Conservation (phyloP, 805 yeast genomes). For the Wickerhamiella brachini region DNA sequence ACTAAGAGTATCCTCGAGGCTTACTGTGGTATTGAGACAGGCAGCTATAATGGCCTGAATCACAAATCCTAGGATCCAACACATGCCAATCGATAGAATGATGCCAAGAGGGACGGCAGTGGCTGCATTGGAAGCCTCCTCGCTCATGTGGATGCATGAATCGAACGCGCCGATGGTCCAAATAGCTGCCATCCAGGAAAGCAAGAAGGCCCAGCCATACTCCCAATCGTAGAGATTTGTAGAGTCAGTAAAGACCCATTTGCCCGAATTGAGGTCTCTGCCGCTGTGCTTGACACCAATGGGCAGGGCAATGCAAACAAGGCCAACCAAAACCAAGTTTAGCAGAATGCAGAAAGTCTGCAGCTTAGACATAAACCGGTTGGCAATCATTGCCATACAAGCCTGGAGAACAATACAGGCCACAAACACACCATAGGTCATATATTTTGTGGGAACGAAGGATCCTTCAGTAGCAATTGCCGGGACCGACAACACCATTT, state of each 20-base stretch:
- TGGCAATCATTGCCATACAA: conserved; percentile 40
- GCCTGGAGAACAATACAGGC: conserved; percentile 46
- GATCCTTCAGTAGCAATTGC: conserved; percentile 28
- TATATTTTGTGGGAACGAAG: conserved; percentile 40
- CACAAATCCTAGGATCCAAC: conserved; percentile 46
- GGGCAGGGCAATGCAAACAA: conserved; percentile 52
- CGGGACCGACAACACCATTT: conserved; percentile 24
- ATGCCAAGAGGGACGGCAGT: conserved; percentile 54
- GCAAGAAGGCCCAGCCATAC: conserved; percentile 41
- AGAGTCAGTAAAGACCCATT: conserved; percentile 41
- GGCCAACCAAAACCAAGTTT: conserved; percentile 38
- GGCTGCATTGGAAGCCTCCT: conserved; percentile 52
- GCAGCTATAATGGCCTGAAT: conserved; percentile 41
- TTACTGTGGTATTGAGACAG: conserved; percentile 27
- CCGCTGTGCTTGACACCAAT: conserved; percentile 29
- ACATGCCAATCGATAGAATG: conserved; percentile 39
- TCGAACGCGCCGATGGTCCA: conserved; percentile 72
- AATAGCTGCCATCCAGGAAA: conserved; percentile 49
- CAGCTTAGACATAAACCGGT: conserved; percentile 40
- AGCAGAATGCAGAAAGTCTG: conserved; percentile 45
- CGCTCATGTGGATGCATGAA: conserved; percentile 58
- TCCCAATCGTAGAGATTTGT: conserved; percentile 40
- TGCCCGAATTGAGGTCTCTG: conserved; percentile 33
- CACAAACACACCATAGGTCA: conserved; percentile 51
- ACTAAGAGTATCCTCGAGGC: conserved; percentile 30